phyloP scores from a whole-genome alignment of 2,329 filamentous ascomycete species.

The Chlorencoelia australis region DNA sequence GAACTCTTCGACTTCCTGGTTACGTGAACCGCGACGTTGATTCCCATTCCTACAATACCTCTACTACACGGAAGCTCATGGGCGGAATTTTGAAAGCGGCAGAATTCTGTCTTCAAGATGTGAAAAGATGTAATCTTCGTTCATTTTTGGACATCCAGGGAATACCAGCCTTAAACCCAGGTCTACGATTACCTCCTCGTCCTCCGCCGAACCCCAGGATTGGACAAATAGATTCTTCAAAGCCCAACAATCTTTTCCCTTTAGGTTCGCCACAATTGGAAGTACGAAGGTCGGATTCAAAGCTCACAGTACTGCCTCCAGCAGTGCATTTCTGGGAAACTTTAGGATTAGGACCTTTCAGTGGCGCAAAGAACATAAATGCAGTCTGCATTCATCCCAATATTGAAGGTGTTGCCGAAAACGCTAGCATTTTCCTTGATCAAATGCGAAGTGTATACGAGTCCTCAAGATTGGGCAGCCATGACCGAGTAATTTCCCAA shows the following conservation, averaged over 20 bases:
- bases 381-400: conserved; percentile 62
- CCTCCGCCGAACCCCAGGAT: conserved; percentile 19
- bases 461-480: conserved; percentile 59
- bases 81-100: conserved; percentile 36
- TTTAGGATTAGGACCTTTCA: conserved; percentile 61
- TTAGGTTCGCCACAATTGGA: conserved; percentile 63
- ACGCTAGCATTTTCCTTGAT: conserved; percentile 53
- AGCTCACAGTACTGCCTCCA: conserved; percentile 63
- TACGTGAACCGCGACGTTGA: conserved; percentile 4
- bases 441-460: conserved; percentile 65
- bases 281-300: conserved; percentile 57
- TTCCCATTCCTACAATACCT: conserved; percentile 7
- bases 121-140: conserved; percentile 34
- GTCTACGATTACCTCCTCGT: conserved; percentile 34
- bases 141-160: conserved; percentile 48
- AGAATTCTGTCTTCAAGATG: conserved; percentile 36
- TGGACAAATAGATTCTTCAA: conserved; percentile 23
- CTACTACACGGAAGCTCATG: conserved; percentile 25
- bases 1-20: conserved; percentile 29
- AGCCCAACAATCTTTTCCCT: conserved; percentile 45
- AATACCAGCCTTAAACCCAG: conserved; percentile 42
- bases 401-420: conserved; percentile 50
- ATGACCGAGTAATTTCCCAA: conserved; percentile 35
- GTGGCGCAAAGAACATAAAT: conserved; percentile 60
- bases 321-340: conserved; percentile 75